phyloP scores from a whole-genome alignment of 176 grass and related monocot genomes.

The Elaeis guineensis region DNA sequence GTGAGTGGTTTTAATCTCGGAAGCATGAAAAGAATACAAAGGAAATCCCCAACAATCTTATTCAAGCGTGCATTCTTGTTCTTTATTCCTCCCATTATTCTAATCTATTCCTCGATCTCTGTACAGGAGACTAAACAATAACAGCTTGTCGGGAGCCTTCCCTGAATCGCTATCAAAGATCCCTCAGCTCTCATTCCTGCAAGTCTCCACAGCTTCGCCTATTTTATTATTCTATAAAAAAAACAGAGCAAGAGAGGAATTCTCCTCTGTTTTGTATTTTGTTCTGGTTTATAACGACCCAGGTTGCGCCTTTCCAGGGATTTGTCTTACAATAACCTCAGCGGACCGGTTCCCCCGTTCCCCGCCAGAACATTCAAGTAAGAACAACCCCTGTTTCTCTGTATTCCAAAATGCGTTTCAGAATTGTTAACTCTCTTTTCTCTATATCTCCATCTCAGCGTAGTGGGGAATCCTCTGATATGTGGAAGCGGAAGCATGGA shows the following conservation, averaged over 20 bases:
- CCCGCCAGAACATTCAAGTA: constrained; percentile 85
- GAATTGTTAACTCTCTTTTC: background rate
- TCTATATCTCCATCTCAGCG: constrained; percentile 21
- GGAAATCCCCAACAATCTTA: background rate
- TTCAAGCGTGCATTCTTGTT: constrained; percentile 1
- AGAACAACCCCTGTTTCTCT: constrained; percentile 13
- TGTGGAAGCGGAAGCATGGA: constrained; percentile 42
- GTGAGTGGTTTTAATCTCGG: constrained; percentile 22
- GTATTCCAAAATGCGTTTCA: background rate
- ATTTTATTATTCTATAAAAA: no score
- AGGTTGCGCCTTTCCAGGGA: constrained; percentile 42
- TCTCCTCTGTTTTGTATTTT: constrained; percentile 5
- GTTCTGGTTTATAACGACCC: background rate
- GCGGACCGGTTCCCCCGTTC: constrained; percentile 59
- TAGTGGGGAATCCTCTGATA: constrained; percentile 84
- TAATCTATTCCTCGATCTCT: constrained; percentile 8
- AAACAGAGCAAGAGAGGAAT: no score
- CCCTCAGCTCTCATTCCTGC: constrained; percentile 76
- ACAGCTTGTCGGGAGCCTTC: constrained; percentile 74
- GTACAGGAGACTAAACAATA: constrained; percentile 84
- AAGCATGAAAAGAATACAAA: constrained; percentile 3
- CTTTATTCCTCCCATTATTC: background rate
- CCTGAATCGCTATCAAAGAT: constrained; percentile 67
- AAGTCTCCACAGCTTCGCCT: background rate
- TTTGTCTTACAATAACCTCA: constrained; percentile 94